Base-by-base conservation (phyloP, 2,329 filamentous ascomycete species). In the Neonectria neomacrospora region DNA sequence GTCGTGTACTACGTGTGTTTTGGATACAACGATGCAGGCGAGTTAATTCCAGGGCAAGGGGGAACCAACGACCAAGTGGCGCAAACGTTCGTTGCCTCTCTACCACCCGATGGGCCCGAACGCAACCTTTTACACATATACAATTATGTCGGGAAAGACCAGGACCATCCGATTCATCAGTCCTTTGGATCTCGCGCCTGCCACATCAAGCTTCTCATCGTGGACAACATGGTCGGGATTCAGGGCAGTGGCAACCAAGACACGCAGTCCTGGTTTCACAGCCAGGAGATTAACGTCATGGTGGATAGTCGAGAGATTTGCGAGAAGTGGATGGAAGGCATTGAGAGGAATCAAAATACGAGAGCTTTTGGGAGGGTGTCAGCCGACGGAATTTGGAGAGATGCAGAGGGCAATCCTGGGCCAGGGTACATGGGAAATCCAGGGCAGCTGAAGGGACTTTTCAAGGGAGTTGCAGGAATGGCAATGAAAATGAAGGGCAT, bases 241-340 rank as follows among this genome's bases (percentile, higher is more conserved):
- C 86, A 91, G 75, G 92, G 91, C 3, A 92, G 87, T 67, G 91
- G 91, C 0, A 95, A 94, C 72, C 90, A 94, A 74, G 92, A 95
- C 70, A 94, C 91, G 2, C 92, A 95, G 76, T 88, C 85, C 20
- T 94, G 91, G 88, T 94, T 85, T 68, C 91, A 95, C 73, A 89
- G 85, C 58, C 91, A 94, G 75, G 92, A 95, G 75, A 85, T 91
- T 58, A 94, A 95, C 68, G 77, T 94, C 23, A 87, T 95, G 85
- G 78, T 94, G 6, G 91, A 95, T 65, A 90, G 86, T 20, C 70
- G 76, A 0, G 75, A 81, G 1, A 79, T 94, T 0, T 93, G 91
- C 69, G 74, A 73, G 30, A 81, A 80, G 34, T 93, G 90, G 90
- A 81, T 86, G 20, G 85, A 88, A 16, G 86, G 79, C 0, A 81